Conservation (phyloP, 345 rosid species). For the Mallotus nudiflorus region DNA sequence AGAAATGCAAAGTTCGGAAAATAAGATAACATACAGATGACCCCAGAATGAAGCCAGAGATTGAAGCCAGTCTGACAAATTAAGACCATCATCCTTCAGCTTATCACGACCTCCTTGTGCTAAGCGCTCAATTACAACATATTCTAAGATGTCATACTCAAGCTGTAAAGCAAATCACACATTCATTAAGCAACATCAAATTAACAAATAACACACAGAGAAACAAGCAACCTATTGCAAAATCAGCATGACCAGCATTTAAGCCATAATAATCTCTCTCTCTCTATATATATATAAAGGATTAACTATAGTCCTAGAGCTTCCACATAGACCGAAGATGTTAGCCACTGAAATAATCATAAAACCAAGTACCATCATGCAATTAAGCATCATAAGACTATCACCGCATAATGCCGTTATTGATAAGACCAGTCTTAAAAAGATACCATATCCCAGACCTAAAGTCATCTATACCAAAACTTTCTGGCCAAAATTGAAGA, state of each 20-base stretch:
- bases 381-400: neutral
- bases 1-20: conserved; percentile 17
- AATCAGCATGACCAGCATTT: neutral
- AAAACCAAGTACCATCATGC: neutral
- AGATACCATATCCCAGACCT: neutral
- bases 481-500: neutral
- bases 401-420: neutral
- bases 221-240: neutral
- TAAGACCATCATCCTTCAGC: conserved; percentile 97
- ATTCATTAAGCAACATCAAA: neutral
- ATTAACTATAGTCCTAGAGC: neutral
- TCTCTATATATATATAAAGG: neutral
- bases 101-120: conserved; percentile 95
- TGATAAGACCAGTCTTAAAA: neutral
- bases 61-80: conserved; percentile 99
- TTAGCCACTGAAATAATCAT: neutral
- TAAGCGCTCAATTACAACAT: conserved; percentile 95
- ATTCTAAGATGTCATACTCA: conserved; percentile 95
- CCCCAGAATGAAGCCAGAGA: conserved; percentile 99
- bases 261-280: neutral
- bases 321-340: neutral
- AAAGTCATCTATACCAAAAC: neutral
- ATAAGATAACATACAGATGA: conserved; percentile 81
- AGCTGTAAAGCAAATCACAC: conserved; percentile 51
- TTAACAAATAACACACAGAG: neutral